phyloP scores from a whole-genome alignment of 2,329 filamentous ascomycete genomes.

The Aspergillus ochraceoroseus region DNA sequence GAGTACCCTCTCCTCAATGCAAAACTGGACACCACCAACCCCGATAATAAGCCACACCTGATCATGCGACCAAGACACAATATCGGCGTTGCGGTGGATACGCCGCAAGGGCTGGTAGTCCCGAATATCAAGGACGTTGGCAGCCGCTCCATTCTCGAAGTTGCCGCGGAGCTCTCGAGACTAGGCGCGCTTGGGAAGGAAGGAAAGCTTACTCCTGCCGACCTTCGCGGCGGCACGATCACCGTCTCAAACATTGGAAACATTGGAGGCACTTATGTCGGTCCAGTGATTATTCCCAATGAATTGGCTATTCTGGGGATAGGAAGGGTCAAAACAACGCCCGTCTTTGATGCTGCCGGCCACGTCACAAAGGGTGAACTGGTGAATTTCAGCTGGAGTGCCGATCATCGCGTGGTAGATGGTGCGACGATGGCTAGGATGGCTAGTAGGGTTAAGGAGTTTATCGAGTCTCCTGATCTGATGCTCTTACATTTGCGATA shows the following conservation, averaged over 20 bases:
- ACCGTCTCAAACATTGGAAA: slow-evolving; percentile 96
- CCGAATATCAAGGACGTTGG: slow-evolving; percentile 86
- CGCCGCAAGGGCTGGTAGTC: slow-evolving; percentile 78
- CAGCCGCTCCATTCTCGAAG: slow-evolving; percentile 66
- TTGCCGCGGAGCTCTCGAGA: slow-evolving; percentile 69
- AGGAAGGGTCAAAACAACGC: slow-evolving; percentile 72
- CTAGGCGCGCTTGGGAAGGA: slow-evolving; percentile 67
- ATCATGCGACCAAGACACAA: slow-evolving; percentile 82
- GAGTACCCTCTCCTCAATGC: slow-evolving; percentile 84
- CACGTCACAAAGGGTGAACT: slow-evolving; percentile 70
- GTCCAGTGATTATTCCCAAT: slow-evolving; percentile 81
- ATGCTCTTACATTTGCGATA: slow-evolving; percentile 81
- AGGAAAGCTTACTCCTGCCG: slow-evolving; percentile 68
- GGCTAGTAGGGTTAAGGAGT: slow-evolving; percentile 70
- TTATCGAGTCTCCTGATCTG: slow-evolving; percentile 77
- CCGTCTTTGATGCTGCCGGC: slow-evolving; percentile 61
- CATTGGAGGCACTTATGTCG: slow-evolving; percentile 86
- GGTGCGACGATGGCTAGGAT: slow-evolving; percentile 91
- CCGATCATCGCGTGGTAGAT: slow-evolving; percentile 90
- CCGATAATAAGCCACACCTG: slow-evolving; percentile 66
- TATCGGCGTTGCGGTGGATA: slow-evolving; percentile 94
- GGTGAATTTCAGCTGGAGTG: slow-evolving; percentile 92
- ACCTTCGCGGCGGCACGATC: slow-evolving; percentile 83
- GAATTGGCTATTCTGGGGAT: slow-evolving; percentile 91
- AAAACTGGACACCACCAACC: slow-evolving; percentile 62